A percentile compares a stretch with the other conserved stretches of the same genome.
These are phyloP conservation scores for Cryptococcus floricola DNA, from an alignment of 1,284 basidiomycete genomes.

Conservation along the genomic window DNA sequence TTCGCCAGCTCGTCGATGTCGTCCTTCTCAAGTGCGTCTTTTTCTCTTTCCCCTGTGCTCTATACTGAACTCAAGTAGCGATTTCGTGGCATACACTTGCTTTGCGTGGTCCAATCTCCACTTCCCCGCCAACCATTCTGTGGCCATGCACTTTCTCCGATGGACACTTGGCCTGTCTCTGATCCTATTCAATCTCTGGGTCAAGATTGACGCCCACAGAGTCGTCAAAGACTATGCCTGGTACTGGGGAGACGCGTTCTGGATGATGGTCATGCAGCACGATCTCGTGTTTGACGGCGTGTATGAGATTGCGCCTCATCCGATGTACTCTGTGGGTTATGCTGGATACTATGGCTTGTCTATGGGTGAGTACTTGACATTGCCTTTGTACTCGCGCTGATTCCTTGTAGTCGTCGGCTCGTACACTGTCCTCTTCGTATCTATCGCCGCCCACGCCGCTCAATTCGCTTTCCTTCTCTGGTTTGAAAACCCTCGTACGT, in stretches of 20 bases:
- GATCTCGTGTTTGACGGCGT: slow-evolving; percentile 96
- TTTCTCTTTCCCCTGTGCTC: background rate
- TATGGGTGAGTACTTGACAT: slow-evolving; percentile 48
- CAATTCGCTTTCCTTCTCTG: slow-evolving; percentile 95
- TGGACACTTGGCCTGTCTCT: slow-evolving; percentile 82
- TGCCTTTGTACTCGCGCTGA: background rate
- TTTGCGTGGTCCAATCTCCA: slow-evolving; percentile 90
- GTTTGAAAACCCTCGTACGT: slow-evolving; percentile 94
- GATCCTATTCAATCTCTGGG: slow-evolving; percentile 96
- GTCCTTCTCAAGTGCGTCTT: slow-evolving; percentile 82
- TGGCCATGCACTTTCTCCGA: slow-evolving; percentile 71
- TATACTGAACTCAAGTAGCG: slow-evolving; percentile 54
- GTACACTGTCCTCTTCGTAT: slow-evolving; percentile 88
- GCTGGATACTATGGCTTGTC: slow-evolving; percentile 95
- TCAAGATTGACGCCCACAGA: slow-evolving; percentile 94
- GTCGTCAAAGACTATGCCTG: slow-evolving; percentile 82
- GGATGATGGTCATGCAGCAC: slow-evolving; percentile 58
- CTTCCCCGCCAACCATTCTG: slow-evolving; percentile 70
- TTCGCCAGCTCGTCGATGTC: slow-evolving; percentile 73
- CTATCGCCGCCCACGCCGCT: slow-evolving; percentile 84
- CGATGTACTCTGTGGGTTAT: slow-evolving; percentile 70
- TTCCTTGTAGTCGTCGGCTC: slow-evolving; percentile 53
- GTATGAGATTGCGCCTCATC: slow-evolving; percentile 66
- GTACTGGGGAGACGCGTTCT: slow-evolving; percentile 99
- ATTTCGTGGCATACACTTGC: slow-evolving; percentile 91